Conservation (phyloP, 805 yeast species). For the Starmerella riodocensis region DNA sequence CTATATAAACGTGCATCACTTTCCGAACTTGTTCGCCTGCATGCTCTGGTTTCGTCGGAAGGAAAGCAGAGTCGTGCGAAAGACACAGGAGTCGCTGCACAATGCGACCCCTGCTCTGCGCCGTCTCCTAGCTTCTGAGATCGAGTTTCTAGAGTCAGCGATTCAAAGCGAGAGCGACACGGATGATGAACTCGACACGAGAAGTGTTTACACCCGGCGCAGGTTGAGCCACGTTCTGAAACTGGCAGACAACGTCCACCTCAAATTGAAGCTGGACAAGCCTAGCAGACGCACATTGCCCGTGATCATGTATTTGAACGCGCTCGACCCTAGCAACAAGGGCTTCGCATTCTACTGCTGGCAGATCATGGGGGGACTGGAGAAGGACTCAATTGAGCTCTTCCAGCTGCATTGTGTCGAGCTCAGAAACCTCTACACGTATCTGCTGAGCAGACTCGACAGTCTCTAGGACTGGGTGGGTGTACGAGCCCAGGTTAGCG, state of each 20-base stretch:
- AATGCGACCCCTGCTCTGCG: slow-evolving; percentile 1
- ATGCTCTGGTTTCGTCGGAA: too few relatives aligned
- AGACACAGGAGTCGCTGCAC: not conserved
- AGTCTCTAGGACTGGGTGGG: too few relatives aligned
- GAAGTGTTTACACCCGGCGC: not conserved
- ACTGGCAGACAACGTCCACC: slow-evolving; percentile 7
- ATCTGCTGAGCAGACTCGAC: slow-evolving; percentile 2
- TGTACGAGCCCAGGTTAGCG: too few relatives aligned
- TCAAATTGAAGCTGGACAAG: slow-evolving; percentile 6
- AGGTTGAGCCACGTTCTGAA: slow-evolving; percentile 2
- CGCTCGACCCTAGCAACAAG: not conserved
- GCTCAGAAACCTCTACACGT: slow-evolving; percentile 3
- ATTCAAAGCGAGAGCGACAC: not conserved
- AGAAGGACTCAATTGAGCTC: not conserved
- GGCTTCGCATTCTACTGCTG: slow-evolving; percentile 2
- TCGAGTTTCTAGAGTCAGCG: not conserved
- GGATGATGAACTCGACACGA: not conserved
- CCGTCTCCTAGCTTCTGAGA: not conserved
- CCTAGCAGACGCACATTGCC: not conserved
- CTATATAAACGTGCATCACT: too few relatives aligned
- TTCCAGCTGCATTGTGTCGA: not conserved
- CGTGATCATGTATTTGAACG: slow-evolving; percentile 6
- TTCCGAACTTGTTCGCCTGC: too few relatives aligned
- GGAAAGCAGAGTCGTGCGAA: slow-evolving; percentile 1
- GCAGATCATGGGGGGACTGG: not conserved